phyloP scores from a whole-genome alignment of 768 basidiomycete genomes.

The Tricholoma sp. region DNA sequence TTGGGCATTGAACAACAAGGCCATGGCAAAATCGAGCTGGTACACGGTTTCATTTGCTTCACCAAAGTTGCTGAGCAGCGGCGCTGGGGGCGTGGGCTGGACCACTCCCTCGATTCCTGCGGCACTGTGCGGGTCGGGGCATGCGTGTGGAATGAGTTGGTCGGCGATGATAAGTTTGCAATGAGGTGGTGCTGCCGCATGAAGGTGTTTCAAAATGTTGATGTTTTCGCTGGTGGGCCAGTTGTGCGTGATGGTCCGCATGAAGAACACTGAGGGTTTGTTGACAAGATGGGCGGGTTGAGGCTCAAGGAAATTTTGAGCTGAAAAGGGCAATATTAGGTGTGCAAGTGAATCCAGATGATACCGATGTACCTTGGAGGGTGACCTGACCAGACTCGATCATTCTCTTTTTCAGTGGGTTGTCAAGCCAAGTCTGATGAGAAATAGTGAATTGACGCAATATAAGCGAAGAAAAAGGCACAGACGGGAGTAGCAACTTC shows the following conservation, averaged over 20 bases:
- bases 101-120: not conserved
- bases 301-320: slow-evolving; percentile 48
- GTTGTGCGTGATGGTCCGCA: slow-evolving; percentile 49
- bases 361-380: slow-evolving; percentile 5
- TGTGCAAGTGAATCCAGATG: not conserved
- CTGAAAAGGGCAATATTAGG: slow-evolving; percentile 13
- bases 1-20: not conserved
- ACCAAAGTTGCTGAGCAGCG: not conserved
- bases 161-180: slow-evolving; percentile 34
- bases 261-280: slow-evolving; percentile 38
- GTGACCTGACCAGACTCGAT: not conserved
- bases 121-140: slow-evolving; percentile 2
- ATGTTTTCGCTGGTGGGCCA: slow-evolving; percentile 38
- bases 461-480: not conserved
- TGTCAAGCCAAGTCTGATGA: not conserved
- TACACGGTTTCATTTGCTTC: not conserved
- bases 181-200: slow-evolving; percentile 18
- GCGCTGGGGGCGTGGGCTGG: not conserved
- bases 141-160: slow-evolving; percentile 22
- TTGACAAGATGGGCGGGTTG: slow-evolving; percentile 24
- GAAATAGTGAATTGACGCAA: not conserved
- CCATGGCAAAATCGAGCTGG: not conserved
- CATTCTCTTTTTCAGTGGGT: not conserved
- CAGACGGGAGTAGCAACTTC: not conserved
- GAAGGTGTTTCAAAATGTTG: slow-evolving; percentile 25